A percentile compares a stretch with the other conserved stretches of the same genome.
These are phyloP conservation scores for Lojkania enalia DNA, from an alignment of 2,329 filamentous ascomycete species.

Conservation along the genomic window DNA sequence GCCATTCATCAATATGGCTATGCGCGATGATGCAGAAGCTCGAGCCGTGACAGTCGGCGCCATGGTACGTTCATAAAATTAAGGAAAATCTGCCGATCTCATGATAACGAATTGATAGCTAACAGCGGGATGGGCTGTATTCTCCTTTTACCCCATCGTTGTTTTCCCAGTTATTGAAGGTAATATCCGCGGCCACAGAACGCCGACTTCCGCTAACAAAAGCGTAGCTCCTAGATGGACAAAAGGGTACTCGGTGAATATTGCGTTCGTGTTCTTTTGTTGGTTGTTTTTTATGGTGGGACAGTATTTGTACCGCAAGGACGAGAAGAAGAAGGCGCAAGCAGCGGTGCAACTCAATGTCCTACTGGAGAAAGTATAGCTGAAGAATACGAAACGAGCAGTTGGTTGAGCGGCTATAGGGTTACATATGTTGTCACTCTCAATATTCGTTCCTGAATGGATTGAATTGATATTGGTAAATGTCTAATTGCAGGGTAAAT, in stretches of 20 bases:
- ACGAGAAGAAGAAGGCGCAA: slow-evolving; percentile 28
- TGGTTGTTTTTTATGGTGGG: slow-evolving; percentile 49
- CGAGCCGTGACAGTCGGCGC: slow-evolving; percentile 55
- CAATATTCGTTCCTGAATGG: no score
- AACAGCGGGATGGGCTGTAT: slow-evolving; percentile 41
- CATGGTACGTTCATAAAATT: no score
- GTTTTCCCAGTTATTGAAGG: slow-evolving; percentile 42
- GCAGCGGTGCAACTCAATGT: slow-evolving; percentile 13
- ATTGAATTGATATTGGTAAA: no score
- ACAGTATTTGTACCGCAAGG: slow-evolving; percentile 42
- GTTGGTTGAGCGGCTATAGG: no score
- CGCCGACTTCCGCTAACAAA: background rate
- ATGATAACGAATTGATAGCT: no score
- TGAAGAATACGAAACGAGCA: no score
- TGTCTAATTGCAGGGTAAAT: no score
- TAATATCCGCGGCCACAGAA: slow-evolving; percentile 1
- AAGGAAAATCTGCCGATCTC: no score
- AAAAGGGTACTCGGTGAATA: slow-evolving; percentile 54
- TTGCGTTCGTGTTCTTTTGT: slow-evolving; percentile 51
- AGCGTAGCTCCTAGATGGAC: slow-evolving; percentile 51
- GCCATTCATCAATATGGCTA: slow-evolving; percentile 44
- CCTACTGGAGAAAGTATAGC: no score
- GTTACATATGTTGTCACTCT: no score
- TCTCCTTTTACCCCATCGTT: slow-evolving; percentile 40
- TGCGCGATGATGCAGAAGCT: slow-evolving; percentile 52